These are phyloP conservation scores for Xerocomellus chrysenteron DNA, from an alignment of 768 basidiomycete genomes.

Conservation along the genomic window DNA sequence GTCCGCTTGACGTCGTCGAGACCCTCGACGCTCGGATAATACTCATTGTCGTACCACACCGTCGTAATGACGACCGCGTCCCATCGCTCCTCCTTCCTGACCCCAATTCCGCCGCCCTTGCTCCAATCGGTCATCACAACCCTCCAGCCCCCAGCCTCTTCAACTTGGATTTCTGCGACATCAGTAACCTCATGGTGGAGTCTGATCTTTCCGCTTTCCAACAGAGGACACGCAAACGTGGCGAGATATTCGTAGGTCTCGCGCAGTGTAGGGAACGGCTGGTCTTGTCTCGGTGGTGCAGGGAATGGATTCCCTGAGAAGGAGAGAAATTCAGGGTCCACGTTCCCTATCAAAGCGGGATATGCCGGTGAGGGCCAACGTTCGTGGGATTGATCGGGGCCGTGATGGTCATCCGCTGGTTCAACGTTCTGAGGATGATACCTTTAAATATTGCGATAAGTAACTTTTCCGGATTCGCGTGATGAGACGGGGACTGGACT, in stretches of 20 bases:
- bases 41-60: conserved; percentile 46
- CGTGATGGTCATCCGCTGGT: background rate
- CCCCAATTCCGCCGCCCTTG: conserved; percentile 12
- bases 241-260: conserved; percentile 31
- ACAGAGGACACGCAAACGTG: conserved; percentile 25
- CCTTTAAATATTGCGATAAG: conserved; percentile 4
- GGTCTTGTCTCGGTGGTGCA: conserved; percentile 16
- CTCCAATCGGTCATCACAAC: conserved; percentile 40
- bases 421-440: conserved; percentile 7
- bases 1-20: conserved; percentile 36
- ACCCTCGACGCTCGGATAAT: conserved; percentile 45
- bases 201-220: conserved; percentile 35
- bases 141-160: conserved; percentile 37
- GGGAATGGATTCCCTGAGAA: conserved; percentile 34
- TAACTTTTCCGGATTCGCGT: background rate
- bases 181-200: conserved; percentile 41
- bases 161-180: conserved; percentile 36
- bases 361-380: conserved; percentile 51
- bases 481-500: background rate
- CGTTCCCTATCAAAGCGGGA: conserved; percentile 48
- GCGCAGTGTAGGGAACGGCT: conserved; percentile 30
- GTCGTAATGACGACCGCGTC: conserved; percentile 49
- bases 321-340: conserved; percentile 41
- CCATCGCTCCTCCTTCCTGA: conserved; percentile 40
- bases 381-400: background rate